phyloP scores from a whole-genome alignment of 306 rosid species.

The Psophocarpus tetragonolobus region DNA sequence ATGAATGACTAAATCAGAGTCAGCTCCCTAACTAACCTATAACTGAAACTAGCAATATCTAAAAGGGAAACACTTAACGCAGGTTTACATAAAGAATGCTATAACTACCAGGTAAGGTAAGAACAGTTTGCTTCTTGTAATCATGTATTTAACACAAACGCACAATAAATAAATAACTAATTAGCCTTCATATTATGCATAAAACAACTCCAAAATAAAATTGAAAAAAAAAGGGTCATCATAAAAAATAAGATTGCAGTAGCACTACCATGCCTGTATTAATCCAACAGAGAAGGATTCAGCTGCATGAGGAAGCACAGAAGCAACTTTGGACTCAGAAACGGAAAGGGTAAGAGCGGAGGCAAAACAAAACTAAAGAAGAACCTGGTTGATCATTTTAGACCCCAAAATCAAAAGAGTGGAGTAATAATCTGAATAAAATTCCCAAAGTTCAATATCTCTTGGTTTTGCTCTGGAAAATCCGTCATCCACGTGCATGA shows the following conservation, averaged over 20 bases:
- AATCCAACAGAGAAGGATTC: slow-evolving; percentile 50
- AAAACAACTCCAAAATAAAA: not conserved
- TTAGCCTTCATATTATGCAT: not conserved
- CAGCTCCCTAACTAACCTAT: too few species aligned
- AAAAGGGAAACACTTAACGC: too few species aligned
- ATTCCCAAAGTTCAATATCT: not conserved
- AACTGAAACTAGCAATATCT: too few species aligned
- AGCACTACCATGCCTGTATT: too few species aligned
- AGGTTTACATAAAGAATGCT: too few species aligned
- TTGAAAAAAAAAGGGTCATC: not conserved
- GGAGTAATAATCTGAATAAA: not conserved
- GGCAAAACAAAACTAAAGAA: slow-evolving; percentile 43
- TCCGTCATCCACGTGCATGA: not conserved
- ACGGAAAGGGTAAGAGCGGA: slow-evolving; percentile 39
- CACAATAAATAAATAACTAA: too few species aligned
- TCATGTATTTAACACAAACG: too few species aligned
- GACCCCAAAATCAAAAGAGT: not conserved
- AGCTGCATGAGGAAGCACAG: slow-evolving; percentile 48
- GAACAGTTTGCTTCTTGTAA: too few species aligned
- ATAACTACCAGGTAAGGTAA: too few species aligned
- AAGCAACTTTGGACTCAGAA: slow-evolving; percentile 39
- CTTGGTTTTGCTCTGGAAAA: not conserved
- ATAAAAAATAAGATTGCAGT: not conserved
- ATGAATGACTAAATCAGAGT: too few species aligned
- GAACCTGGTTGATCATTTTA: slow-evolving; percentile 25